Evolutionary conservation across 2,329 filamentous ascomycete genomes (phyloP), one percentile per base, ranked within the genome.

Genomic region (Penicillium sp.): DNA sequence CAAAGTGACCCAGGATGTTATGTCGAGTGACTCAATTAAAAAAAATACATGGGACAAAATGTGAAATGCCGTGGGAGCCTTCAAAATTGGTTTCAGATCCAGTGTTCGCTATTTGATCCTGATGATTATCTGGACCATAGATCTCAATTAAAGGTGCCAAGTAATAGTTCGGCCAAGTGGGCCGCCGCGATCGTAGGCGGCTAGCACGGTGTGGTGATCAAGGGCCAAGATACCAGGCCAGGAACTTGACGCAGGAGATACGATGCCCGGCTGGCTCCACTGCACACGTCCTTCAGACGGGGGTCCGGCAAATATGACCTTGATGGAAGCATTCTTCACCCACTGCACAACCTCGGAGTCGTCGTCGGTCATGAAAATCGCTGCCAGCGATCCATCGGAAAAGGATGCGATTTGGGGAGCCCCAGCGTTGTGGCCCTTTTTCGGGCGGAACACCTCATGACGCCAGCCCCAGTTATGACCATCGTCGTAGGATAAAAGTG

Each of bases 341-440:
- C 77, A 79, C 5, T 64, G 59, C 21, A 70, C 68, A 47, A 62
- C 56, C 1, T 60, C 52, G 0, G 71, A 61, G 47, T 78, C 76
- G 61, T 79, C 77, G 54, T 79, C 77, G 1, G 76, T 77, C 78
- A 79, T 79, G 60, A 79, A 80, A 6, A 78, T 71, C 1, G 75
- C 73, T 1, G 71, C 77, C 54, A 80, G 40, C 14, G 69, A 72
- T 1, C 72, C 73, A 48, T 76, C 72, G 0, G 62, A 71, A 52
- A 76, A 75, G 11, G 69, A 70, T 16, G 75, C 71, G 52, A 79
- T 72, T 66, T 80, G 78, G n/a, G 78, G 77, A 24, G 76, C 71
- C 4, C 78, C 78, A 0, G 77, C 77, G 54, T 78, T 76, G 48
- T 72, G 70, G 5, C 70, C 71, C n/a, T 58, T 60, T 5, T 65